Evolutionary conservation across 257 asterid species (phyloP).

Genomic region (Scutellaria barbata): DNA sequence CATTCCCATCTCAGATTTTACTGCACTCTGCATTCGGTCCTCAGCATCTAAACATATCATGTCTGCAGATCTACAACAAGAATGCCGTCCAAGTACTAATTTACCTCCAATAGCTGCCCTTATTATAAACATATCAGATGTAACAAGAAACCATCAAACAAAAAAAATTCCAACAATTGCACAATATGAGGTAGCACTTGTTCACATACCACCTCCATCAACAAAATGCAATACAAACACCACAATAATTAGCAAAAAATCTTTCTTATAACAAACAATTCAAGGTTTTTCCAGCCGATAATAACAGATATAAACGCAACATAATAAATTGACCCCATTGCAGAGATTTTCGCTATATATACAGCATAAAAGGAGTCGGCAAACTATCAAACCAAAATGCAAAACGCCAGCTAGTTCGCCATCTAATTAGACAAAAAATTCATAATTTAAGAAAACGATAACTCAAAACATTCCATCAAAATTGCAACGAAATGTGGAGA

Average conservation of each 20-base stretch:
- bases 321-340: too few relatives aligned
- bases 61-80: not conserved
- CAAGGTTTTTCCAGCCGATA: not conserved
- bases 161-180: not conserved
- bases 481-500: conserved; percentile 1
- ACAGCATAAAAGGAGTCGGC: not conserved
- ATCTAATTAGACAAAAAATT: not conserved
- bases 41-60: conserved; percentile 16
- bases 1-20: not conserved
- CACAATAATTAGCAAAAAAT: conserved; percentile 6
- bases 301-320: too few relatives aligned
- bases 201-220: conserved; percentile 31
- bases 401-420: conserved; percentile 13
- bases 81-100: not conserved
- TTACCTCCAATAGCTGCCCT: conserved; percentile 4
- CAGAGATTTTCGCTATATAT: not conserved
- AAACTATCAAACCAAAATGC: conserved; percentile 5
- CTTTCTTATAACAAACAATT: not conserved
- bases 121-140: not conserved
- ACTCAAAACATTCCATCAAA: not conserved
- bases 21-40: not conserved
- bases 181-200: not conserved
- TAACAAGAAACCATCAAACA: conserved; percentile 23
- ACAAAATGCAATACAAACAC: not conserved
- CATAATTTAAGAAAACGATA: conserved; percentile 3